These are phyloP conservation scores for Inga oerstediana DNA, from an alignment of 306 rosid species.

Conservation along the genomic window DNA sequence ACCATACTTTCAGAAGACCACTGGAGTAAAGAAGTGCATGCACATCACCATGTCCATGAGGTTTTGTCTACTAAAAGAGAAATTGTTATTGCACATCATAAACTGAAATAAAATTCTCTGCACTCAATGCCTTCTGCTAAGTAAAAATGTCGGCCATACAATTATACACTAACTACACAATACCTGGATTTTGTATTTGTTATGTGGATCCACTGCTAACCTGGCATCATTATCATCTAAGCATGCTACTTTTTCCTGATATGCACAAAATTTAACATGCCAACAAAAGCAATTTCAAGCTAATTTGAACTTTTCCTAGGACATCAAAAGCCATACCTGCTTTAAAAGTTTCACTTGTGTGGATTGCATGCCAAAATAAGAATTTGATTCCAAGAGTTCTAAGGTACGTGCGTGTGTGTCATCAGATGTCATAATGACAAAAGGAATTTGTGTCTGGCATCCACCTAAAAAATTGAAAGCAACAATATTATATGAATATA, in stretches of 20 bases:
- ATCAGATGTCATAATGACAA: slow-evolving; percentile 96
- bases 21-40: slow-evolving; percentile 92
- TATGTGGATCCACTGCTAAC: slow-evolving; percentile 79
- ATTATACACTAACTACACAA: slow-evolving; percentile 12
- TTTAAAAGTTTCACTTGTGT: slow-evolving; percentile 90
- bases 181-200: slow-evolving; percentile 94
- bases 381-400: slow-evolving; percentile 75
- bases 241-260: slow-evolving; percentile 97
- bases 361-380: slow-evolving; percentile 91
- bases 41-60: slow-evolving; percentile 99
- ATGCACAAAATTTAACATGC: slow-evolving; percentile 27
- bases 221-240: slow-evolving; percentile 91
- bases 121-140: slow-evolving; percentile 19
- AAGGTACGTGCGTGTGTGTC: slow-evolving; percentile 82
- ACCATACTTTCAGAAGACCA: slow-evolving; percentile 87
- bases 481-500: slow-evolving; percentile 25
- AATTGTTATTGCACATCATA: slow-evolving; percentile 29
- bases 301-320: slow-evolving; percentile 21
- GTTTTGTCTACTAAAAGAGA: slow-evolving; percentile 78
- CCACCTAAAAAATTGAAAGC: slow-evolving; percentile 54
- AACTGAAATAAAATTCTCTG: not conserved
- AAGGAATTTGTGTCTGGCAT: slow-evolving; percentile 57
- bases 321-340: slow-evolving; percentile 61
- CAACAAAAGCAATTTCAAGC: slow-evolving; percentile 25
- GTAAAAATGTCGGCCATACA: slow-evolving; percentile 20